A percentile compares a stretch with the other conserved stretches of the same genome.
Evolutionary conservation across 2,329 filamentous ascomycete species (phyloP).

Genomic region (Aspergillus sp.): DNA sequence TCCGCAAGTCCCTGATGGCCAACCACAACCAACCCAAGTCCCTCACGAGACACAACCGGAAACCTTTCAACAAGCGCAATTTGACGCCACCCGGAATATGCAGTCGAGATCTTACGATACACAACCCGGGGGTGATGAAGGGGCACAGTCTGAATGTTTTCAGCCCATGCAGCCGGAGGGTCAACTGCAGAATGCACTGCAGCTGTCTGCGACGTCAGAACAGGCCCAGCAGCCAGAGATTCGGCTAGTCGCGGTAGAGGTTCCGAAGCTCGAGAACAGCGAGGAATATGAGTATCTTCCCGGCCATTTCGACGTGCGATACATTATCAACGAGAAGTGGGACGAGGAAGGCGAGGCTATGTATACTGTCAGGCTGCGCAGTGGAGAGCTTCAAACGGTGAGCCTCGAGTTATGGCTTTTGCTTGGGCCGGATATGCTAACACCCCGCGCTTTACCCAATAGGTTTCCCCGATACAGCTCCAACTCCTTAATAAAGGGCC

Average conservation of each 20-base stretch:
- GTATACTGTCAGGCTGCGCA: conserved; percentile 28
- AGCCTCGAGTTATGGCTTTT: conserved; percentile 7
- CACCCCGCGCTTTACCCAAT: conserved; percentile 1
- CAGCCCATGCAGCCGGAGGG: background rate
- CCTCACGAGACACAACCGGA: background rate
- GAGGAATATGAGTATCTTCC: conserved; percentile 33
- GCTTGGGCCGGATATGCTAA: background rate
- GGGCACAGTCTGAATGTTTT: background rate
- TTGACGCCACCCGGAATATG: too few species aligned
- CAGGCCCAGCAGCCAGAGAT: background rate
- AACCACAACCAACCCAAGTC: background rate
- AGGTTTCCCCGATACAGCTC: conserved; percentile 23
- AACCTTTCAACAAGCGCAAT: too few species aligned
- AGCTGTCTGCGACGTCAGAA: background rate
- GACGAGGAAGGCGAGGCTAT: conserved; percentile 12
- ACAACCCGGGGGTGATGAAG: background rate
- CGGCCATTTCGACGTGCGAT: conserved; percentile 28
- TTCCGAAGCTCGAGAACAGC: conserved; percentile 23
- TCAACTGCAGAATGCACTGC: background rate
- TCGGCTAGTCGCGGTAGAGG: conserved; percentile 17
- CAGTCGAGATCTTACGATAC: too few species aligned
- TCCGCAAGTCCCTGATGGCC: background rate
- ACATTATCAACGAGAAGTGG: conserved; percentile 22
- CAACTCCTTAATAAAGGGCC: conserved; percentile 22
- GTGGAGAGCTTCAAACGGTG: conserved; percentile 30